Percentiles rank a stretch among this genome's conserved stretches.
Conservation (phyloP, 495 filamentous ascomycete genomes). For the Physcia stellaris region DNA sequence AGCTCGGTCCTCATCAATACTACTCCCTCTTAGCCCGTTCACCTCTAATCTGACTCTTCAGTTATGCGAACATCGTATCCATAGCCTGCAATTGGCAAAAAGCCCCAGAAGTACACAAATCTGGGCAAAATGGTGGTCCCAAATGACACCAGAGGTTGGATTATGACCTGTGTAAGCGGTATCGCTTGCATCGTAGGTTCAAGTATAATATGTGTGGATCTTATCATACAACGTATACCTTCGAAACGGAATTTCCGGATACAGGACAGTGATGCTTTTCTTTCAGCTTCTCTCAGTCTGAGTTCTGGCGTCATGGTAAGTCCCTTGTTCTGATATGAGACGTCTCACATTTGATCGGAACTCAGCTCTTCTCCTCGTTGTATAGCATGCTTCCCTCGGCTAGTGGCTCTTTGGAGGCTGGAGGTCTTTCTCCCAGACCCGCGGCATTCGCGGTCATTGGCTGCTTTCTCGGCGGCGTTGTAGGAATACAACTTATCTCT, state of each 20-base stretch:
- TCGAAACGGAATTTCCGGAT: slow-evolving; percentile 69
- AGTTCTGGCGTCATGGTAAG: slow-evolving; percentile 96
- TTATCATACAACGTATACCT: slow-evolving; percentile 56
- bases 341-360: slow-evolving; percentile 5
- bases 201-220: slow-evolving; percentile 74
- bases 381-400: slow-evolving; percentile 90
- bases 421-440: slow-evolving; percentile 45
- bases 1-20: too few species aligned
- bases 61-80: too few species aligned
- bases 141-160: slow-evolving; percentile 88
- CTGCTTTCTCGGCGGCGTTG: slow-evolving; percentile 67
- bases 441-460: slow-evolving; percentile 63
- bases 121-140: slow-evolving; percentile 37
- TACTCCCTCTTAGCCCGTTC: too few species aligned
- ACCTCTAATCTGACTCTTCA: too few species aligned
- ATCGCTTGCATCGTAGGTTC: slow-evolving; percentile 73
- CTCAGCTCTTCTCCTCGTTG: slow-evolving; percentile 78
- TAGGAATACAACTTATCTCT: slow-evolving; percentile 73
- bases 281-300: slow-evolving; percentile 76
- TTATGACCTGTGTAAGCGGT: slow-evolving; percentile 77
- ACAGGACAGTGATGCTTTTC: slow-evolving; percentile 74
- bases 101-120: too few species aligned
- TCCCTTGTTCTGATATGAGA: not conserved
- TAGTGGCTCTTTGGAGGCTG: slow-evolving; percentile 56
- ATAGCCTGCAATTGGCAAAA: too few species aligned